Percentiles rank a stretch among this genome's conserved stretches.
Conservation (phyloP, 169 alveolate species). For the Plasmodium berghei region DNA sequence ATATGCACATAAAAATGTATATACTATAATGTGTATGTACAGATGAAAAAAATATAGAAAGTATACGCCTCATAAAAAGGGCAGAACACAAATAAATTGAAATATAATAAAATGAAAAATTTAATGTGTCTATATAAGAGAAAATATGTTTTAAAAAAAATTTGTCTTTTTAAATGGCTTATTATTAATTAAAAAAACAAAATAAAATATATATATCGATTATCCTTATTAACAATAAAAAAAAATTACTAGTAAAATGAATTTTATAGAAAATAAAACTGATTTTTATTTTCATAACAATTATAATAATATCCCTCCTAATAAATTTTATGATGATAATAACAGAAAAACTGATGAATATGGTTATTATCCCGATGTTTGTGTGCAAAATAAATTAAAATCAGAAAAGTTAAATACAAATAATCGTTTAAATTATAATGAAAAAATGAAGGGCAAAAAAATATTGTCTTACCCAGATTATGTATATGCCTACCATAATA, state of each 20-base stretch:
- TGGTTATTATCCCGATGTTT: background rate
- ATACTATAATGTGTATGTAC: no score
- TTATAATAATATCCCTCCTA: background rate
- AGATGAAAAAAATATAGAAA: no score
- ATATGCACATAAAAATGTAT: no score
- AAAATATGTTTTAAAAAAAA: no score
- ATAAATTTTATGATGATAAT: background rate
- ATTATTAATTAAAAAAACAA: no score
- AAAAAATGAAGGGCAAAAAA: background rate
- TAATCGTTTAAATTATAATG: background rate
- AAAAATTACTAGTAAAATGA: conserved; percentile 1
- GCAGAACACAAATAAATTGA: no score
- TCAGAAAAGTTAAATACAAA: background rate
- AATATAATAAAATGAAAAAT: no score
- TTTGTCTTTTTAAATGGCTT: no score
- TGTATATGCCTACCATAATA: background rate
- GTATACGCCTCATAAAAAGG: no score
- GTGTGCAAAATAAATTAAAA: background rate
- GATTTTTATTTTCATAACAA: background rate
- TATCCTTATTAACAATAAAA: background rate
- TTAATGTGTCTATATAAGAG: no score
- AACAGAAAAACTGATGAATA: background rate
- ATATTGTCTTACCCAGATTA: background rate
- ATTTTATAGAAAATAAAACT: background rate
- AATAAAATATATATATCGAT: no score